Conservation (phyloP, 352 stramenopile genomes). For the Globisporangium apiculatum region DNA sequence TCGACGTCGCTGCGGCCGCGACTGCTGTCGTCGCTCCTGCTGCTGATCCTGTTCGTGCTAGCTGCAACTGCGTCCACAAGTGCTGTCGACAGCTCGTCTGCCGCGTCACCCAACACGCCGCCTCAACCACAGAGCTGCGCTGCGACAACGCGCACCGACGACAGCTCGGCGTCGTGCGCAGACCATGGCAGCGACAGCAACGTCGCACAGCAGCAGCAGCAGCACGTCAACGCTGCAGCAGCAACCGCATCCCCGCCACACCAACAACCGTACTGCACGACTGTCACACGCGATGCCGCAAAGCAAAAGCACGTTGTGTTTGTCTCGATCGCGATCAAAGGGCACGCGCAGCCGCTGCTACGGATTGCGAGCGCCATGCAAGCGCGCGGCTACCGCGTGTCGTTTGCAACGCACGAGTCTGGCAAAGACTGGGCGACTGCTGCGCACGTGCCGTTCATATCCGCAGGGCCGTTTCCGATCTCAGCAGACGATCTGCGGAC, state of each 20-base stretch:
- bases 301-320: constrained; percentile 61
- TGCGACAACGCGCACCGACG: neutral
- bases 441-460: constrained; percentile 54
- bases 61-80: neutral
- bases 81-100: neutral
- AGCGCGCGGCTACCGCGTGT: constrained; percentile 59
- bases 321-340: constrained; percentile 76
- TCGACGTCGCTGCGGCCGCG: no score
- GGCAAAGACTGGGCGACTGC: constrained; percentile 54
- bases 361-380: constrained; percentile 73
- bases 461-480: constrained; percentile 64
- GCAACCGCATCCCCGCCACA: neutral
- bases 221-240: no score
- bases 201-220: neutral
- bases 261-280: neutral
- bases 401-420: constrained; percentile 81
- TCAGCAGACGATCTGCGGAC: constrained; percentile 59
- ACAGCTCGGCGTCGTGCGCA: neutral
- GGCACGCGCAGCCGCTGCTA: constrained; percentile 71
- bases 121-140: neutral
- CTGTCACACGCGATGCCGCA: constrained; percentile 9
- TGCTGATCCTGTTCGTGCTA: neutral
- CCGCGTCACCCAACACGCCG: neutral
- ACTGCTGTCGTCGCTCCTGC: neutral
- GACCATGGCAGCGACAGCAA: neutral